These are phyloP conservation scores for Ogataea sp. DNA, from an alignment of 805 yeast species.

Conservation along the genomic window DNA sequence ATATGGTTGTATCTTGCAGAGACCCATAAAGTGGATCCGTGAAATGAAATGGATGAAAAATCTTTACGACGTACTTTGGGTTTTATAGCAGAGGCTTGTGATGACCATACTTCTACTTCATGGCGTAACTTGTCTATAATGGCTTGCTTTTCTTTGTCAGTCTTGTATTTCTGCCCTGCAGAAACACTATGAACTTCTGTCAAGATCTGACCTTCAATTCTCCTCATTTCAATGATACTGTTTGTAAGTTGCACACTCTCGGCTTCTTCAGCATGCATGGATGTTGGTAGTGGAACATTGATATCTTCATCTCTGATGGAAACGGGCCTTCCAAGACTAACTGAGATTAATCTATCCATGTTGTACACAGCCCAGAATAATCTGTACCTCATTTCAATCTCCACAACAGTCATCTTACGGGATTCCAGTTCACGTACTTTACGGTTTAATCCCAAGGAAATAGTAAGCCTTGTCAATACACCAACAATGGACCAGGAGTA, in stretches of 20 bases:
- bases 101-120: conserved; percentile 29
- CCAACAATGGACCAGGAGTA: conserved; percentile 49
- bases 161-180: conserved; percentile 24
- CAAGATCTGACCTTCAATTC: conserved; percentile 39
- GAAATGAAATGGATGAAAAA: conserved; percentile 13
- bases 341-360: conserved; percentile 20
- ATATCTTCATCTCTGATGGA: conserved; percentile 21
- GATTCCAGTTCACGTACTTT: conserved; percentile 21
- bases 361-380: conserved; percentile 23
- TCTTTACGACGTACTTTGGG: background rate
- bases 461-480: conserved; percentile 32
- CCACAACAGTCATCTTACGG: conserved; percentile 22
- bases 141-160: conserved; percentile 9
- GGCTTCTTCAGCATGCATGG: conserved; percentile 31
- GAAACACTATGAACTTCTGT: conserved; percentile 37
- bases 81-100: background rate
- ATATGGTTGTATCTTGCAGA: conserved; percentile 37
- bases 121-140: conserved; percentile 26
- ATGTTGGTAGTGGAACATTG: conserved; percentile 21
- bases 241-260: conserved; percentile 32
- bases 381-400: conserved; percentile 35
- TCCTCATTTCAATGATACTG: conserved; percentile 34
- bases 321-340: conserved; percentile 19
- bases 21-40: conserved; percentile 28
- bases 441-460: conserved; percentile 40